These are phyloP conservation scores for Sideroxylon spinosum DNA, from an alignment of 179 eudicot species.

Conservation along the genomic window DNA sequence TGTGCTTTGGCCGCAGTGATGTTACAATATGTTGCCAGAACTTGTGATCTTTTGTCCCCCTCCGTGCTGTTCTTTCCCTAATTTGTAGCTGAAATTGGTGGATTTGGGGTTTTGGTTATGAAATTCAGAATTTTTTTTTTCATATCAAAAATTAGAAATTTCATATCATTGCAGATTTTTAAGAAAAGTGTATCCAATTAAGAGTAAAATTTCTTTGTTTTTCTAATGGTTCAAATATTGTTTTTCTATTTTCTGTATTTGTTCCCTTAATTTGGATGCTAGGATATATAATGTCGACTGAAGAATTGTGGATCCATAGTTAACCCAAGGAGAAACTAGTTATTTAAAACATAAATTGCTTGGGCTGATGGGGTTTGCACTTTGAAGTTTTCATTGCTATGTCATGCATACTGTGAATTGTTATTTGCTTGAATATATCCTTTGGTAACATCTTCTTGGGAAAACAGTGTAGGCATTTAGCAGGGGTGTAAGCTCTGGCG, in stretches of 20 bases:
- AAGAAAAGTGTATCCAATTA: not conserved
- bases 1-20: not conserved
- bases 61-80: too few species aligned
- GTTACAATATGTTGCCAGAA: not conserved
- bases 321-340: too few species aligned
- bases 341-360: not conserved
- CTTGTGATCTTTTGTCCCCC: not conserved
- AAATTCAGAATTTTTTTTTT: not conserved
- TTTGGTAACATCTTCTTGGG: not conserved
- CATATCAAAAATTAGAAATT: not conserved
- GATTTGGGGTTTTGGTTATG: not conserved
- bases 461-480: conserved; percentile 26
- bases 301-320: not conserved
- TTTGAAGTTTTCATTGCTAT: not conserved
- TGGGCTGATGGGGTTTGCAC: not conserved
- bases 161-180: not conserved
- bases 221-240: not conserved
- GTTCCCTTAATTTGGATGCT: not conserved
- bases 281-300: not conserved
- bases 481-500: conserved; percentile 17
- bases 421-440: not conserved
- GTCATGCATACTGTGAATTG: not conserved
- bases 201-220: not conserved
- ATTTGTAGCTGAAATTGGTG: not conserved
- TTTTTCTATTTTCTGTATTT: not conserved